Percentiles rank a stretch among this genome's conserved stretches.
phyloP scores from a whole-genome alignment of 2,329 filamentous ascomycete species.

The Exophiala mesophila region DNA sequence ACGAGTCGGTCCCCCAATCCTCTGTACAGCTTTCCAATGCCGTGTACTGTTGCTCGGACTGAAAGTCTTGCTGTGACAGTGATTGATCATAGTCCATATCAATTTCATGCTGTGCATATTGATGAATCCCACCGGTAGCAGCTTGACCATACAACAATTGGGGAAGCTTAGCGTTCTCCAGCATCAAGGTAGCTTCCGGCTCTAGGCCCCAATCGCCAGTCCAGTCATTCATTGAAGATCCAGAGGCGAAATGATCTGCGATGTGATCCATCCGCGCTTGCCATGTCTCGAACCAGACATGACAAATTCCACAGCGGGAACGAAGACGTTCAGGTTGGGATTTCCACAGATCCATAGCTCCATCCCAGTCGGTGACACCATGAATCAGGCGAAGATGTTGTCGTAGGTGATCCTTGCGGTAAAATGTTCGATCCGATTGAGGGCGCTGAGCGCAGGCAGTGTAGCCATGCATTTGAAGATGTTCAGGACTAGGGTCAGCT shows the following conservation, averaged over 20 bases:
- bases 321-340: conserved; percentile 42
- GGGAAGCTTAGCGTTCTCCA: conserved; percentile 1
- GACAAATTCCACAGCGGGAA: conserved; percentile 52
- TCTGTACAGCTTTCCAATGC: too few relatives aligned
- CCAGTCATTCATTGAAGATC: conserved; percentile 51
- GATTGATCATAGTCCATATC: too few relatives aligned
- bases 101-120: too few relatives aligned
- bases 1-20: too few relatives aligned
- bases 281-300: conserved; percentile 45
- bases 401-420: conserved; percentile 53
- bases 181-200: not conserved
- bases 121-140: too few relatives aligned
- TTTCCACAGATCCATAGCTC: not conserved
- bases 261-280: conserved; percentile 50
- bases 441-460: conserved; percentile 49
- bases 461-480: conserved; percentile 51
- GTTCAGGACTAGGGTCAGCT: conserved; percentile 40
- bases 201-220: conserved; percentile 50
- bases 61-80: too few relatives aligned
- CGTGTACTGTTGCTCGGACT: too few relatives aligned
- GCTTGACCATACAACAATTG: too few relatives aligned
- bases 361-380: conserved; percentile 36
- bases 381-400: conserved; percentile 54
- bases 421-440: conserved; percentile 39
- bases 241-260: conserved; percentile 51